phyloP scores from a whole-genome alignment of 2,329 filamentous ascomycete genomes.

The Rutstroemia sp. region DNA sequence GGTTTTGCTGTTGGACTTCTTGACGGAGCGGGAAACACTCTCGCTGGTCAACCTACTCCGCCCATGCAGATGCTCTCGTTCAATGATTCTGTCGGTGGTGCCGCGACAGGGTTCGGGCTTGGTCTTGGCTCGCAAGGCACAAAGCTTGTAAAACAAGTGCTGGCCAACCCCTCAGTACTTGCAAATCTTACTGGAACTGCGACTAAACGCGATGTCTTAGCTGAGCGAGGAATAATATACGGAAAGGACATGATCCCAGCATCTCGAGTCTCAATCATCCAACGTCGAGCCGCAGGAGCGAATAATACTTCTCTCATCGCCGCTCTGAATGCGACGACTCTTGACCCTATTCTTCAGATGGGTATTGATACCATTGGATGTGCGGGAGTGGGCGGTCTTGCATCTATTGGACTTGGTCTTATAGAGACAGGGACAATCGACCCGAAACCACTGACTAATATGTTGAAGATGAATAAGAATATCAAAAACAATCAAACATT shows the following conservation, averaged over 20 bases:
- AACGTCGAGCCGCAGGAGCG: background rate
- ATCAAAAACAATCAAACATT: slow-evolving; percentile 6
- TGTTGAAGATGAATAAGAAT: background rate
- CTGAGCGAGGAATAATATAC: background rate
- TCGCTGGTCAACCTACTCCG: slow-evolving; percentile 13
- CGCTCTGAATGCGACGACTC: background rate
- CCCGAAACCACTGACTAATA: background rate
- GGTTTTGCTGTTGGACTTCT: slow-evolving; percentile 32
- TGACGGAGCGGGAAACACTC: slow-evolving; percentile 30
- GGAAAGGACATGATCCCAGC: background rate
- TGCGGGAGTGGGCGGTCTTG: slow-evolving; percentile 5
- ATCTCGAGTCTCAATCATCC: background rate
- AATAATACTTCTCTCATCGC: background rate
- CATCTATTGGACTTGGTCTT: slow-evolving; percentile 1
- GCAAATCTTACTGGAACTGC: background rate
- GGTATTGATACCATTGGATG: slow-evolving; percentile 8
- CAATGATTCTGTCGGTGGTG: slow-evolving; percentile 32
- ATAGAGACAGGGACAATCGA: background rate
- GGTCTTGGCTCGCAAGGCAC: slow-evolving; percentile 31
- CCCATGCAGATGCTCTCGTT: slow-evolving; percentile 25
- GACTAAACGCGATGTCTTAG: background rate
- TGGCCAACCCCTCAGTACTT: slow-evolving; percentile 17
- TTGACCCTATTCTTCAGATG: slow-evolving; percentile 9
- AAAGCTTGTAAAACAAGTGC: slow-evolving; percentile 26
- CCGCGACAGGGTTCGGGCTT: slow-evolving; percentile 31